These are phyloP conservation scores for Pseudocercospora crystallina DNA, from an alignment of 2,329 filamentous ascomycete species.

Conservation along the genomic window DNA sequence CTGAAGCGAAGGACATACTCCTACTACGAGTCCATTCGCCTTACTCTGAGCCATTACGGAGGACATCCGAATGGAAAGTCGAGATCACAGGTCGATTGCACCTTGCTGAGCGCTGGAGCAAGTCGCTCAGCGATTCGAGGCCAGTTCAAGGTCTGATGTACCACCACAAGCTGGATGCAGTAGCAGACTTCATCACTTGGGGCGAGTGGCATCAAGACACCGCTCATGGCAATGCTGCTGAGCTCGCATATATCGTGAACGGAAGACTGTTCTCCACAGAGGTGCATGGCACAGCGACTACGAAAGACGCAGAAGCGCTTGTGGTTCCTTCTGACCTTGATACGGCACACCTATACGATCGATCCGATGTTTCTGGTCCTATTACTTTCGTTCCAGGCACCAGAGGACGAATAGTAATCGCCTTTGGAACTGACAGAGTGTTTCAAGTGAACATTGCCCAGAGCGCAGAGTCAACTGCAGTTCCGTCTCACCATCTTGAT, in stretches of 20 bases:
- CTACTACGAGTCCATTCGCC: constrained; percentile 41
- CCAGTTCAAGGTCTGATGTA: no score
- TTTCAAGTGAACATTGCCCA: constrained; percentile 8
- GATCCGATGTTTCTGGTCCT: constrained; percentile 20
- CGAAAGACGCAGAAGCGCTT: no score
- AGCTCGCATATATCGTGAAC: constrained; percentile 18
- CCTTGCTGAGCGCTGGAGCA: neutral
- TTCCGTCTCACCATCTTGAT: constrained; percentile 37
- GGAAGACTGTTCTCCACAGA: constrained; percentile 12
- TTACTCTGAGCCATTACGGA: constrained; percentile 29
- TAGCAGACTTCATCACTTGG: constrained; percentile 13
- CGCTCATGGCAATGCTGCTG: neutral
- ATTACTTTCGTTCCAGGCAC: constrained; percentile 21
- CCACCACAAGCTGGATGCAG: no score
- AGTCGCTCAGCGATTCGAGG: no score
- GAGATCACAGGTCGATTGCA: neutral
- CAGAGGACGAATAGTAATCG: constrained; percentile 25
- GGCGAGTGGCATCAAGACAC: constrained; percentile 8
- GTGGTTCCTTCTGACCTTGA: neutral
- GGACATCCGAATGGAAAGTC: constrained; percentile 18
- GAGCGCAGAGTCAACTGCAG: no score
- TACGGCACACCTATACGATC: constrained; percentile 2
- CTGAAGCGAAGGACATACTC: constrained; percentile 43
- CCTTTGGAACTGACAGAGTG: constrained; percentile 35
- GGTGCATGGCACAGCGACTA: no score